phyloP scores from a whole-genome alignment of 306 rosid genomes.

The Pyrus betulifolia region DNA sequence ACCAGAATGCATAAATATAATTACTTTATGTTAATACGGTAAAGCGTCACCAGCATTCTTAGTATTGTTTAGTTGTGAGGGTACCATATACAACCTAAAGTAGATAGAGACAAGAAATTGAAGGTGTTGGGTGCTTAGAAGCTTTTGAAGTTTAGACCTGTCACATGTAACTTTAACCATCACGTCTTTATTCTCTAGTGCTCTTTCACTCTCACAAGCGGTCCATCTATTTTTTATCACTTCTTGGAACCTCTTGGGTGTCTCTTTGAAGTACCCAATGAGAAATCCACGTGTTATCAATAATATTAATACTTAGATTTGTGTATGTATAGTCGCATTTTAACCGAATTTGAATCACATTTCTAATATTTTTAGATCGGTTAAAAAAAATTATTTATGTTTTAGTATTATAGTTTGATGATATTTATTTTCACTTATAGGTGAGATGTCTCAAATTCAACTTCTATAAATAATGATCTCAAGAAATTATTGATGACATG shows the following conservation, averaged over 20 bases:
- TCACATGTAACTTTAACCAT: constrained; percentile 36
- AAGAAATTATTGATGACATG: too few relatives aligned
- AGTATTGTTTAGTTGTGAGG: neutral
- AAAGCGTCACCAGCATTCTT: neutral
- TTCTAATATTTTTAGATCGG: too few relatives aligned
- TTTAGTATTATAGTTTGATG: too few relatives aligned
- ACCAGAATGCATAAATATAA: too few relatives aligned
- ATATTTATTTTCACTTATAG: too few relatives aligned
- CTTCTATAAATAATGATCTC: too few relatives aligned
- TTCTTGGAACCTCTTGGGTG: constrained; percentile 7
- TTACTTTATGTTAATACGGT: too few relatives aligned
- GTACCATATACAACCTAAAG: constrained; percentile 34
- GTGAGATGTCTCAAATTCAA: too few relatives aligned
- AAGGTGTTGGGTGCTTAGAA: neutral
- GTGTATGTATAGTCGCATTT: too few relatives aligned
- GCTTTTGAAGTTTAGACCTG: neutral
- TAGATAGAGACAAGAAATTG: constrained; percentile 10
- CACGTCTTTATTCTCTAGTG: neutral
- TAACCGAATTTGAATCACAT: too few relatives aligned
- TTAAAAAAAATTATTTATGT: too few relatives aligned
- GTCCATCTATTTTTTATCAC: constrained; percentile 30
- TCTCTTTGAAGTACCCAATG: constrained; percentile 1
- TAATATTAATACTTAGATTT: neutral
- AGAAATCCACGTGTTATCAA: constrained; percentile 4
- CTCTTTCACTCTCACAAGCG: constrained; percentile 19